These are phyloP conservation scores for Pseudomassariella vexata DNA, from an alignment of 2,329 filamentous ascomycete species.

Conservation along the genomic window DNA sequence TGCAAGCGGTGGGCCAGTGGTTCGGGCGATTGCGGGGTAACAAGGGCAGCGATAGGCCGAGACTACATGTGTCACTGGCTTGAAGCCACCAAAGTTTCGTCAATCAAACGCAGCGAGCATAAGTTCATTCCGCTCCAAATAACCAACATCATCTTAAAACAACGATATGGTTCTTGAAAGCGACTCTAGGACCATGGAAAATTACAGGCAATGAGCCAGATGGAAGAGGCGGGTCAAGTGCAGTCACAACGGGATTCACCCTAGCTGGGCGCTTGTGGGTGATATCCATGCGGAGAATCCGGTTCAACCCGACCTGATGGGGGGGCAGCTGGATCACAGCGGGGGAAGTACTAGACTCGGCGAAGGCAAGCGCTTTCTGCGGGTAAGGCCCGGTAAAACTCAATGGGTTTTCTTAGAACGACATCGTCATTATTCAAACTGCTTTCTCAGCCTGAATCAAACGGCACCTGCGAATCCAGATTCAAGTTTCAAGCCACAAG, in stretches of 20 bases:
- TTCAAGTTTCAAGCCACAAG: no score
- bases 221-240: not conserved
- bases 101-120: no score
- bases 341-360: not conserved
- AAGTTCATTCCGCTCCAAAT: no score
- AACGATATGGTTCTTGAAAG: no score
- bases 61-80: slow-evolving; percentile 1
- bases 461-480: no score
- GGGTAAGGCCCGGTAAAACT: not conserved
- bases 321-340: not conserved
- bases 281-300: not conserved
- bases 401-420: not conserved
- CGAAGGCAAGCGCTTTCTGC: not conserved
- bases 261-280: no score
- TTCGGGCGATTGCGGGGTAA: slow-evolving; percentile 3
- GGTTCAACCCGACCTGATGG: not conserved
- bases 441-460: not conserved
- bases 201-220: not conserved
- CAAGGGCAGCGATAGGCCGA: not conserved
- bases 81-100: not conserved
- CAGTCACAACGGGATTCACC: not conserved
- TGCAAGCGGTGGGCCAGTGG: not conserved
- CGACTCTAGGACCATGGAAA: no score
- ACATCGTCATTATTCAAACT: not conserved
- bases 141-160: no score